Evolutionary conservation across 2,329 filamentous ascomycete species (phyloP), one percentile per base, ranked within the genome.

Genomic region (Amauroascus verrucosus): DNA sequence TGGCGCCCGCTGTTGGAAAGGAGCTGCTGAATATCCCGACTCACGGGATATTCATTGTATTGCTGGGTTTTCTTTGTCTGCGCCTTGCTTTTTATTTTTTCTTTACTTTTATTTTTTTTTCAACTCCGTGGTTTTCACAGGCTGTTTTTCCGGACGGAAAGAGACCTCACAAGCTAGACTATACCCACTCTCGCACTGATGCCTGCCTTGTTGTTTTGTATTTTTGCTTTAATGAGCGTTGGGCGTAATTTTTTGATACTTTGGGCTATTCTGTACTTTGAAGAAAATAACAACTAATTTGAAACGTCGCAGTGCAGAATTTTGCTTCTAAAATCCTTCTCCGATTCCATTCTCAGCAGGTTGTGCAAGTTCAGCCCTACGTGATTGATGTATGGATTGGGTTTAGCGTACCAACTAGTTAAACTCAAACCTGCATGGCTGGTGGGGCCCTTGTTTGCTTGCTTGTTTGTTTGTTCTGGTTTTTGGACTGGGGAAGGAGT

Each of bases 321-420:
- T n/a, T n/a, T 43, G 3, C 20, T 26, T 43, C 40, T 41, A 41
- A 16, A 43, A 43, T 43, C 18, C 20, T 43, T 43, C 20, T 45
- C 3, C 1, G 24, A 28, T 45, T 16, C 24, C 35, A n/a, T 38
- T 38, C 35, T 7, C 16, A 6, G 30, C 28, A 38, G 32, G 28
- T 48, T 48, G 32, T 20, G 24, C 38, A 24, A 2, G 16, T 35
- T 48, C 46, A 48, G 46, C 46, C 46, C 46, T 48, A 48, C 18
- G 22, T 38, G 32, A 48, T 48, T 48, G 46, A 28, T 6, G 20
- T 22, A 32, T 28, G 46, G 3, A 26, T 40, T 48, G 32, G 46
- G 46, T 48, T 38, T 48, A 48, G 46, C 13, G 32, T 5, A 14
- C 14, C 28, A 33, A 33, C 13, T 18, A 11, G 22, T 28, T 9